Evolutionary conservation across 352 stramenopile species (phyloP).

Genomic region (Pythium volutum): DNA sequence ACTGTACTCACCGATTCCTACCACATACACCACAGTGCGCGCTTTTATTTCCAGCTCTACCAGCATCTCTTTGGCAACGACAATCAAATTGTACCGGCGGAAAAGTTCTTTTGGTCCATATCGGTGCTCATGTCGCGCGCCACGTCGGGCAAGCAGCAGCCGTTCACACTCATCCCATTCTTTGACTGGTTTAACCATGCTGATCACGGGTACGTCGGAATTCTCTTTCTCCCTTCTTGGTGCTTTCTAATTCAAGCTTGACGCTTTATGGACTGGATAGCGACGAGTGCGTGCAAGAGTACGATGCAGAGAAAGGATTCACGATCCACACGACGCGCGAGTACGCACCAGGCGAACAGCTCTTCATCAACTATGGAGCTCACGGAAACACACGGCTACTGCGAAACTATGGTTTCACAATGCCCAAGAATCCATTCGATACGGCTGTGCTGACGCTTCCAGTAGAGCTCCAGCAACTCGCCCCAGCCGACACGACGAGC

Average conservation of each 20-base stretch:
- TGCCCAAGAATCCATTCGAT: slow-evolving; percentile 41
- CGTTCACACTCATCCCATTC: slow-evolving; percentile 81
- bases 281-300: slow-evolving; percentile 64
- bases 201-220: slow-evolving; percentile 38
- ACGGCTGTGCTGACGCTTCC: slow-evolving; percentile 40
- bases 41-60: slow-evolving; percentile 71
- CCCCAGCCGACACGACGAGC: slow-evolving; percentile 26
- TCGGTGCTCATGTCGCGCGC: slow-evolving; percentile 79
- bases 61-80: slow-evolving; percentile 60
- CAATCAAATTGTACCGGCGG: slow-evolving; percentile 46
- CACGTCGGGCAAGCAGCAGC: slow-evolving; percentile 66
- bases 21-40: slow-evolving; percentile 25
- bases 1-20: neutral
- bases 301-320: slow-evolving; percentile 56
- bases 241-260: neutral
- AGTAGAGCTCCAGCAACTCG: slow-evolving; percentile 31
- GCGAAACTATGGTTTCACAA: slow-evolving; percentile 80
- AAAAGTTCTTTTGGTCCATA: slow-evolving; percentile 82
- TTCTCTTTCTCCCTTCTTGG: neutral
- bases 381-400: slow-evolving; percentile 65
- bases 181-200: slow-evolving; percentile 88
- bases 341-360: slow-evolving; percentile 59
- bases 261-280: slow-evolving; percentile 20
- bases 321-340: slow-evolving; percentile 54
- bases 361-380: slow-evolving; percentile 81